phyloP scores from a whole-genome alignment of 2,329 filamentous ascomycete genomes.

The Beauveria asiatica region DNA sequence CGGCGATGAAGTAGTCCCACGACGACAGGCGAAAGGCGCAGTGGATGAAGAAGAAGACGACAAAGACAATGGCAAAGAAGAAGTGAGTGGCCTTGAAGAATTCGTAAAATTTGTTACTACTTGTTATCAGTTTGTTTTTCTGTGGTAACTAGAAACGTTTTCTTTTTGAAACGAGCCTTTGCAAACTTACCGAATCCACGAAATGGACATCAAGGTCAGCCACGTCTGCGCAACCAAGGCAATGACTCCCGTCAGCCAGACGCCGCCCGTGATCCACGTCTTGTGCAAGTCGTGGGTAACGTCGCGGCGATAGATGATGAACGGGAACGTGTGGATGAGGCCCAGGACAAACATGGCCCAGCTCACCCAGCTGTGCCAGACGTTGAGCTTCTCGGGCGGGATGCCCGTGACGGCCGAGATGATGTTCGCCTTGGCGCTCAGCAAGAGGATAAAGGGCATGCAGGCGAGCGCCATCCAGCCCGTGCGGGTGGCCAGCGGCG shows the following conservation, averaged over 20 bases:
- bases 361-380: slow-evolving; percentile 46
- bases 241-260: slow-evolving; percentile 49
- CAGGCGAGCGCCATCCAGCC: slow-evolving; percentile 45
- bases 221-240: slow-evolving; percentile 45
- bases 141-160: background rate
- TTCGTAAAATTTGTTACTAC: slow-evolving; percentile 47
- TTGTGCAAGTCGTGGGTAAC: slow-evolving; percentile 38
- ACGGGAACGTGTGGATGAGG: slow-evolving; percentile 51
- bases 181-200: slow-evolving; percentile 35
- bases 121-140: background rate
- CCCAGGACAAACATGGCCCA: slow-evolving; percentile 49
- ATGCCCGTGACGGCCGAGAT: slow-evolving; percentile 46
- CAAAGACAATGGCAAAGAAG: slow-evolving; percentile 42
- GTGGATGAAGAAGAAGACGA: slow-evolving; percentile 53
- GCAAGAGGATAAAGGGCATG: slow-evolving; percentile 42
- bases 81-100: slow-evolving; percentile 53
- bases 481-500: slow-evolving; percentile 42
- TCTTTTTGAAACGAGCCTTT: background rate
- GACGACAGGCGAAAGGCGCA: slow-evolving; percentile 47
- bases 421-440: slow-evolving; percentile 47
- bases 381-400: slow-evolving; percentile 47
- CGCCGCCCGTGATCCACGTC: slow-evolving; percentile 34
- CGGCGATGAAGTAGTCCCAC: slow-evolving; percentile 55
- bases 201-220: slow-evolving; percentile 45
- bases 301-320: slow-evolving; percentile 41